Percentiles rank a stretch among this genome's conserved stretches.
phyloP scores from a whole-genome alignment of 1,139 yeast genomes.

The Pneumocystis sp. region DNA sequence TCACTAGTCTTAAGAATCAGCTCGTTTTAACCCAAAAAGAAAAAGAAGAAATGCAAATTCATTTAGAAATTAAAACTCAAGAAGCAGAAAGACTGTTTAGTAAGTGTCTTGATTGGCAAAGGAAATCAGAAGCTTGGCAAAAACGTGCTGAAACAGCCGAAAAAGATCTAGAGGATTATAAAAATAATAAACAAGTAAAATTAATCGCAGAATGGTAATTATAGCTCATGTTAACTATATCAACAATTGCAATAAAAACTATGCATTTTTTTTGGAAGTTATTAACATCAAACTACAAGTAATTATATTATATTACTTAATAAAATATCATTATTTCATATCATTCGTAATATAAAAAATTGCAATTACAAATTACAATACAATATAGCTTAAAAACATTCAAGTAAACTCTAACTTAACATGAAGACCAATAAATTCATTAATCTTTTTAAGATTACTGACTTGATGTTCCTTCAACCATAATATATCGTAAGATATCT shows the following conservation, averaged over 20 bases:
- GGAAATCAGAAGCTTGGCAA: not conserved
- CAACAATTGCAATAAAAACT: not conserved
- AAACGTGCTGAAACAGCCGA: not conserved
- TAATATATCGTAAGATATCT: constrained; percentile 71
- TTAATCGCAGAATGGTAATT: not conserved
- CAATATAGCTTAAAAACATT: not conserved
- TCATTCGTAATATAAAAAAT: not conserved
- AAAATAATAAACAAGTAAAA: not conserved
- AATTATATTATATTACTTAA: not conserved
- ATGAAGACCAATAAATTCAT: not conserved
- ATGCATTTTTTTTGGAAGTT: not conserved
- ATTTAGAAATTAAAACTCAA: not conserved
- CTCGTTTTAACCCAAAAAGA: not conserved
- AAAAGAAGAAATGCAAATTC: not conserved
- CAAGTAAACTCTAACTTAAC: not conserved
- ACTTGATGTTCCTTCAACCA: constrained; percentile 38
- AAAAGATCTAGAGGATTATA: not conserved
- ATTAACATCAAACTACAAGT: not conserved
- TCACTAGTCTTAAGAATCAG: not conserved
- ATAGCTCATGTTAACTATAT: not conserved
- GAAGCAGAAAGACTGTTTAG: not conserved
- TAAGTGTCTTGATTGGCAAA: not conserved
- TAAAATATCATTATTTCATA: not conserved
- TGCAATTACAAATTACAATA: not conserved
- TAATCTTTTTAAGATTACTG: not conserved